Base-by-base conservation (phyloP, 495 filamentous ascomycete species). In the Acidiella bohemica region DNA sequence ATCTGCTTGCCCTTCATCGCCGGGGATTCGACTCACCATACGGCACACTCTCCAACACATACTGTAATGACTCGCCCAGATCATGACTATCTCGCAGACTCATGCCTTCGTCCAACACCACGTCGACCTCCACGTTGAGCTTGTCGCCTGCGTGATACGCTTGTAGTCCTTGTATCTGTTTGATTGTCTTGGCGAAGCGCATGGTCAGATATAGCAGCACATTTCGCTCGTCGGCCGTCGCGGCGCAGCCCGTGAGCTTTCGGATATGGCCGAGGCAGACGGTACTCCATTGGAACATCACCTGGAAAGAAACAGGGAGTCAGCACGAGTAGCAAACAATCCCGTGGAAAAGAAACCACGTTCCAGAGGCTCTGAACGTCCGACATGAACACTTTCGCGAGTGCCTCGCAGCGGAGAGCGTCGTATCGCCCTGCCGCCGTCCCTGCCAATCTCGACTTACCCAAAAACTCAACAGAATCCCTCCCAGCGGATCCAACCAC, bases 101-200 rank as follows among this genome's bases (percentile, higher is more conserved):
- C 36, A 75, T 88, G 33, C 67, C 69, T 42, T 81, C 79, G 18
- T 90, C 84, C 20, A 95, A 64, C 16, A 95, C 81, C 21, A 93
- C 73, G 53, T 81, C 77, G 8, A 80, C 74, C 53, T 92, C 87
- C 2, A 92, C 83, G 47, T 84, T 92, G 12, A 95, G 67, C 59
- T 87, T 81, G 48, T 95, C 86, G 6, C 87, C 87, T 0, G 79
- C 72, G 51, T 93, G 84, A 54, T 95, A 95, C 0, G 85, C 86
- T 41, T 88, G 76, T 13, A 93, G 56, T 17, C 84, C 80, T 53
- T 93, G 86, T 27, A 95, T 90, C 50, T 85, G 80, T 50, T 76
- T 76, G 44, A 95, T 87, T 3, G 80, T 79, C 36, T 80, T 83
- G 16, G 86, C 87, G 53, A 95, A 95, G 1, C 87, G 75, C 85